phyloP scores from a whole-genome alignment of 2,329 filamentous ascomycete genomes.

The Penicillium freii region DNA sequence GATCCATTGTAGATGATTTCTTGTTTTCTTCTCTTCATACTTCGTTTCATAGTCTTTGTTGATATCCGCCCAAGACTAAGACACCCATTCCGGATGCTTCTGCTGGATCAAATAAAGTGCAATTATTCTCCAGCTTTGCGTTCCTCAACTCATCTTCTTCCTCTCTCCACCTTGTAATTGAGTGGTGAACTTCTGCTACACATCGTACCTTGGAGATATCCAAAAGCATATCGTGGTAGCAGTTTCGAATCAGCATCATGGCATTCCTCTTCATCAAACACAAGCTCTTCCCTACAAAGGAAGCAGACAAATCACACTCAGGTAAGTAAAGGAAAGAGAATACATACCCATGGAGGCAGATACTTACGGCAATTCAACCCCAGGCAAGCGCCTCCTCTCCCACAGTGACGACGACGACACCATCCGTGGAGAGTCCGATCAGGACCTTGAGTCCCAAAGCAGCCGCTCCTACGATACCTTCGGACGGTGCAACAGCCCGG shows the following conservation, averaged over 20 bases:
- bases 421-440: slow-evolving; percentile 23
- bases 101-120: background rate
- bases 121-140: background rate
- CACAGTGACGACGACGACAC: slow-evolving; percentile 25
- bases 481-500: slow-evolving; percentile 23
- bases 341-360: background rate
- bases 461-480: slow-evolving; percentile 36
- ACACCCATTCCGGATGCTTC: background rate
- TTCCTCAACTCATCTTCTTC: background rate
- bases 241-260: slow-evolving; percentile 23
- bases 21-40: background rate
- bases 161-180: background rate
- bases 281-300: slow-evolving; percentile 33
- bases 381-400: slow-evolving; percentile 36
- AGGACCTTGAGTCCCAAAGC: slow-evolving; percentile 36
- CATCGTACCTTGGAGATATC: background rate
- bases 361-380: slow-evolving; percentile 3
- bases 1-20: background rate
- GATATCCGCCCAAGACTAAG: background rate
- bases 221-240: background rate
- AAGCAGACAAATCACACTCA: slow-evolving; percentile 16
- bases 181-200: background rate
- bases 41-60: slow-evolving; percentile 5
- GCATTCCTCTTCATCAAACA: slow-evolving; percentile 41
- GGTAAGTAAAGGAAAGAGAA: slow-evolving; percentile 8